Evolutionary conservation across 176 grass and related monocot genomes (phyloP), one percentile per base, ranked within the genome.

Genomic region (Oryza brachyantha): DNA sequence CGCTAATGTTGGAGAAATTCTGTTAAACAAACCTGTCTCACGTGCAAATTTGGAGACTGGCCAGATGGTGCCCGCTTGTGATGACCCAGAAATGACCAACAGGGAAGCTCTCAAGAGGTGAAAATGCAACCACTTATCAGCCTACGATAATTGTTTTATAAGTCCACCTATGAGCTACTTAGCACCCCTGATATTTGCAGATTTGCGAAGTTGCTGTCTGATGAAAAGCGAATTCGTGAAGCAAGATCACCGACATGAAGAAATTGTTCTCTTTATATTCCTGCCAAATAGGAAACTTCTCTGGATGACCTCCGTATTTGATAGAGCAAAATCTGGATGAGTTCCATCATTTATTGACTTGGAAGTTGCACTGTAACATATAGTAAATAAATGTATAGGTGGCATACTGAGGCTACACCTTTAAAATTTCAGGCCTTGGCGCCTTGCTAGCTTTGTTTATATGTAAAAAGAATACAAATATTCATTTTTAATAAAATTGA

Each of bases 1-100:
- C 77, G 91, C 82, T 16, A 61, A 68, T 14, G 64, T 81, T 29
- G 91, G 84, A 38, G 75, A 88, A 48, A 60, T 73, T 13, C 78
- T 97, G 34, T 72, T 97, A 28, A 88, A 90, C 61, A 88, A 94
- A 84, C 86, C 89, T 10, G 86, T 97, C 60, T 91, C 84, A 9
- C 90, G 83, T 72, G 86, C 74, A 62, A 97, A 94, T 62, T 71
- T 93, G 24, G 91, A 93, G 60, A 93, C 87, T 19, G 91, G 91
- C 13, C 85, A 75, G 62, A 87, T 93, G 73, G 81, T 69, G 40
- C 64, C 79, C 34, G 58, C 70, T 40, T 79, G 77, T 77, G 48
- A 87, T 34, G 76, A 86, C 40, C 81, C 76, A 45, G 57, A 87
- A 29, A 73, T 78, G 59, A 97, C 91, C 28, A 94, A 94, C 2